Evolutionary conservation across 352 stramenopile genomes (phyloP), one percentile per base, ranked within the genome.

Genomic region (Phytophthora megakarya): DNA sequence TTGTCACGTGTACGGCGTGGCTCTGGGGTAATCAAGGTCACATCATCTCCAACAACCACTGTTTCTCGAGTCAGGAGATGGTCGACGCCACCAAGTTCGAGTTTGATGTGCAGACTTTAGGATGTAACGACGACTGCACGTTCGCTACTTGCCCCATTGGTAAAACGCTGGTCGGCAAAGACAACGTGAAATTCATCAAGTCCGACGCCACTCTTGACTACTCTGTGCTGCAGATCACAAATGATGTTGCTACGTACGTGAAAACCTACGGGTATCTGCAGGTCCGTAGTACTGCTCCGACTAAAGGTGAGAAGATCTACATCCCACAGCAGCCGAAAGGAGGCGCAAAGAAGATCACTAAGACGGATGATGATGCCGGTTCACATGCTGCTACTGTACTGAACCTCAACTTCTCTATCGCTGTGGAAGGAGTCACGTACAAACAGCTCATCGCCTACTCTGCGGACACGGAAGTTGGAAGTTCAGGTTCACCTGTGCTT

Each of bases 1-100:
- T 87, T 21, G 65, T 70, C 21, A 73, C 65, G n/a, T 73, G 65
- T 43, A 73, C 65, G 2, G 65, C 65, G 13, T 92, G 75, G 83
- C 79, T 89, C 23, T 76, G 75, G 72, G 71, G 81, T 25, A 84
- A 75, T 46, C 67, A 86, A 55, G 78, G 81, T 39, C 81, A 90
- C 54, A 59, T 90, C 21, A 73, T 90, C 45, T 88, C 81, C 47
- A 90, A 90, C 72, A 81, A 86, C 51, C 80, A 86, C 66, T 73
- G 65, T 46, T 82, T 90, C 48, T 73, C 60, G 9, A 70, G 53
- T 15, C 61, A 73, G 38, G 53, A 66, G 28, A 82, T 82, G 74
- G 74, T 82, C 30, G 71, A 78, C 45, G 72, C 71, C 5, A 55
- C 73, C 21, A 70, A 66, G 30, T 78, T 67, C 46, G 81, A 90